phyloP scores from a whole-genome alignment of 768 basidiomycete genomes.

The Hydnomerulius pinastri region DNA sequence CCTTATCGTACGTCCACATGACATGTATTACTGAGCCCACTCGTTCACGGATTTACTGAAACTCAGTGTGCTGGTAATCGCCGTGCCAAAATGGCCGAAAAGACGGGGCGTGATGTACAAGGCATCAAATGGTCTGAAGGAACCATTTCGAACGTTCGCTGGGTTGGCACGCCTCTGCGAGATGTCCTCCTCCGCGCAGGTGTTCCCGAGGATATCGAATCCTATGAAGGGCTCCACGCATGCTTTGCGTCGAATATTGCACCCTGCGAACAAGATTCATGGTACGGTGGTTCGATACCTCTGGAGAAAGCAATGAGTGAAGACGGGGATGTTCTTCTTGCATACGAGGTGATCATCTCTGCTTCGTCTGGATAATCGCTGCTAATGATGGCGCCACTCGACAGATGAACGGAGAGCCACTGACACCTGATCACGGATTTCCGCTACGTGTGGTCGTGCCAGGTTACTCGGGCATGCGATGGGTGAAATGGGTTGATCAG shows the following conservation, averaged over 20 bases:
- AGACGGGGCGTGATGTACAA: slow-evolving; percentile 47
- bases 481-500: slow-evolving; percentile 76
- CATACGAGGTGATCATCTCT: slow-evolving; percentile 51
- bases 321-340: slow-evolving; percentile 57
- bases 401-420: slow-evolving; percentile 65
- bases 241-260: slow-evolving; percentile 64
- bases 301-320: slow-evolving; percentile 48
- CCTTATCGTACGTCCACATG: slow-evolving; percentile 48
- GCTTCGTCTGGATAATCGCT: neutral
- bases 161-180: slow-evolving; percentile 61
- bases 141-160: slow-evolving; percentile 68
- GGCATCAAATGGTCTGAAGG: slow-evolving; percentile 69
- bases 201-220: slow-evolving; percentile 28
- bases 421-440: slow-evolving; percentile 63
- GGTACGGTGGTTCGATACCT: slow-evolving; percentile 66
- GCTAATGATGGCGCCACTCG: neutral
- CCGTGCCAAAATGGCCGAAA: slow-evolving; percentile 61
- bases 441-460: slow-evolving; percentile 71
- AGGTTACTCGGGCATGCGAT: slow-evolving; percentile 66
- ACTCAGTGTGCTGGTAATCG: slow-evolving; percentile 65
- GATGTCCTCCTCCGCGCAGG: slow-evolving; percentile 54
- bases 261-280: slow-evolving; percentile 59
- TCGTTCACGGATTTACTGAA: neutral
- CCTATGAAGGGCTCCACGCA: slow-evolving; percentile 44
- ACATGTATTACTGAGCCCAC: too few relatives aligned